These are phyloP conservation scores for Verticillium zaregamsianum DNA, from an alignment of 2,329 filamentous ascomycete genomes.

Conservation along the genomic window DNA sequence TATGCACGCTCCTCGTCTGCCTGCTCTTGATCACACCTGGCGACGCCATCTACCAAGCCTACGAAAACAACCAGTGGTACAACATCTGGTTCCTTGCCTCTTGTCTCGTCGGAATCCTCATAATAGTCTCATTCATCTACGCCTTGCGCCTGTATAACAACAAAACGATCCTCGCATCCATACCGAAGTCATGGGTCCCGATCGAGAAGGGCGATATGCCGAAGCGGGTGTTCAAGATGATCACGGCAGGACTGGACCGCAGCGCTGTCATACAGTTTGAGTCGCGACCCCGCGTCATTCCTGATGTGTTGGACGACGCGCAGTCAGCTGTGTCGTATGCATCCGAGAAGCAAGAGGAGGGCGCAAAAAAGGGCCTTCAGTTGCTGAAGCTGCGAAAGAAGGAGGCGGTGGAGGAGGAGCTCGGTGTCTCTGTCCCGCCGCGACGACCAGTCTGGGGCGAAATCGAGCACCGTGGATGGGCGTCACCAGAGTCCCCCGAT, in stretches of 20 bases:
- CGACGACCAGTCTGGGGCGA: conserved; percentile 67
- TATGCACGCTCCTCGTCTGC: conserved; percentile 68
- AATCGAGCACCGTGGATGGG: conserved; percentile 88
- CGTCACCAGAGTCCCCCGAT: conserved; percentile 70
- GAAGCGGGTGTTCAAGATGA: conserved; percentile 69
- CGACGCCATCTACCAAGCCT: conserved; percentile 76
- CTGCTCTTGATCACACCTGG: conserved; percentile 77
- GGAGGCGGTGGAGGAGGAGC: conserved; percentile 29
- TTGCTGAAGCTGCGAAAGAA: conserved; percentile 28
- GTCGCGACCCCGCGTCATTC: conserved; percentile 54
- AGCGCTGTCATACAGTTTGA: conserved; percentile 82
- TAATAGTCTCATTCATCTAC: conserved; percentile 73
- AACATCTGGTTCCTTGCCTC: conserved; percentile 81
- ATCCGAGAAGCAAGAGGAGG: conserved; percentile 7
- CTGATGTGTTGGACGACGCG: conserved; percentile 24
- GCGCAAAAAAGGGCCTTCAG: conserved; percentile 14
- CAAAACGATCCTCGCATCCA: conserved; percentile 70
- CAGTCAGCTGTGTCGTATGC: not conserved
- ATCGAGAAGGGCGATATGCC: conserved; percentile 80
- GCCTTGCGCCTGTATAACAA: conserved; percentile 82
- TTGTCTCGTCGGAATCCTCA: conserved; percentile 67
- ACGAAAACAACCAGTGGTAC: conserved; percentile 60
- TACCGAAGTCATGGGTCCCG: conserved; percentile 83
- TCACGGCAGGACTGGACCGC: conserved; percentile 66
- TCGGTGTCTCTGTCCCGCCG: conserved; percentile 43